Percentiles rank a stretch among this genome's conserved stretches.
Evolutionary conservation across 345 rosid genomes (phyloP).

Genomic region (Citrus glauca): DNA sequence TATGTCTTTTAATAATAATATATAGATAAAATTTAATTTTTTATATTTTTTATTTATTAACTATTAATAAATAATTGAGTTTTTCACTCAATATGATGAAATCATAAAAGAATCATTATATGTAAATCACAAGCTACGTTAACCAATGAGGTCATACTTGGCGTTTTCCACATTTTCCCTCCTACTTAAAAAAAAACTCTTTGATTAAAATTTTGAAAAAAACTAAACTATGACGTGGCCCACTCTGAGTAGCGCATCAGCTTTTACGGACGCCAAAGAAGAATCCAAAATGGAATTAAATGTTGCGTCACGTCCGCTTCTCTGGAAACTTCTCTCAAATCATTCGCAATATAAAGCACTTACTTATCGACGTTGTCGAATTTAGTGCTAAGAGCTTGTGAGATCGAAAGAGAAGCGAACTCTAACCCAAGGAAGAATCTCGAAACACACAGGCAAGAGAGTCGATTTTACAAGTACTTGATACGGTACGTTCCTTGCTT

Average conservation of each 20-base stretch:
- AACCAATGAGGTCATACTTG: not conserved
- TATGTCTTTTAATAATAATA: rapidly evolving
- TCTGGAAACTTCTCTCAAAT: conserved; percentile 56
- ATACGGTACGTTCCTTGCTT: not conserved
- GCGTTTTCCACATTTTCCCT: not conserved
- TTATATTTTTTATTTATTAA: too few species aligned
- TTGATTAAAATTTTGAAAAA: too few species aligned
- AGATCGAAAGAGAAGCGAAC: not conserved
- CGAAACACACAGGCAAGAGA: not conserved
- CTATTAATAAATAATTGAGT: too few species aligned
- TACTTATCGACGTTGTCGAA: rapidly evolving
- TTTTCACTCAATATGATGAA: too few species aligned
- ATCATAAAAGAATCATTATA: too few species aligned
- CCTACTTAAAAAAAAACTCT: not conserved
- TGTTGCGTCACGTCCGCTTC: conserved; percentile 34
- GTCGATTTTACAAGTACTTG: not conserved
- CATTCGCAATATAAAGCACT: not conserved
- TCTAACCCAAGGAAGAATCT: not conserved
- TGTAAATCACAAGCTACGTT: not conserved
- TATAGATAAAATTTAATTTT: rapidly evolving
- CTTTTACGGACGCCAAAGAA: conserved; percentile 1
- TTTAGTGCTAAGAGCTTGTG: not conserved
- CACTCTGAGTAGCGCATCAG: not conserved
- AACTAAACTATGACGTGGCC: not conserved
- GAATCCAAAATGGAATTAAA: conserved; percentile 23